Percentiles rank a stretch among this genome's conserved stretches.
phyloP scores from a whole-genome alignment of 2,329 filamentous ascomycete species.

The Chrysoporthe austroafricana region DNA sequence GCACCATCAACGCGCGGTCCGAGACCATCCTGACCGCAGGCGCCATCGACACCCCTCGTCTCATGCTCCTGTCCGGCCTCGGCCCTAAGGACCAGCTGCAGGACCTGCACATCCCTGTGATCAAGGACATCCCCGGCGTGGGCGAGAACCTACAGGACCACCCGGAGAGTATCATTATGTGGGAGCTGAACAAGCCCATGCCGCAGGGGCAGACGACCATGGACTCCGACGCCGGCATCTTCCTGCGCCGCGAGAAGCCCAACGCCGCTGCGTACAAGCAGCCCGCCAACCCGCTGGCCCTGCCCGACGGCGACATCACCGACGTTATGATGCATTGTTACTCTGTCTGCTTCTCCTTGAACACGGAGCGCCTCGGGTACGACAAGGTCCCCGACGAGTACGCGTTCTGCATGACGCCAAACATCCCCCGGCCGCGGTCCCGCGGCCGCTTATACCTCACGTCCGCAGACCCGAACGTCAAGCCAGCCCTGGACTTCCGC shows the following conservation, averaged over 20 bases:
- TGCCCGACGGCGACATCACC: conserved; percentile 72
- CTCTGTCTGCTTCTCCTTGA: conserved; percentile 84
- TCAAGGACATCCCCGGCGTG: conserved; percentile 61
- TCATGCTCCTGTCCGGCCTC: conserved; percentile 62
- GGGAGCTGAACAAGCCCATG: conserved; percentile 79
- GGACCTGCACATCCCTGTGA: conserved; percentile 57
- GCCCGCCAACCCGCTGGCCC: conserved; percentile 51
- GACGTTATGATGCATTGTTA: conserved; percentile 77
- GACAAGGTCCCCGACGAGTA: conserved; percentile 66
- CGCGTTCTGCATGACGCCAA: conserved; percentile 92
- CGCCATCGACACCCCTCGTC: conserved; percentile 78
- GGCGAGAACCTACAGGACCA: conserved; percentile 66
- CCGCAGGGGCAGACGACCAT: conserved; percentile 83
- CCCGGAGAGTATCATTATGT: conserved; percentile 63
- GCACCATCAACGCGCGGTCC: conserved; percentile 65
- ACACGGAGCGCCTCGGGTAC: conserved; percentile 80
- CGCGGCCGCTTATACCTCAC: conserved; percentile 79
- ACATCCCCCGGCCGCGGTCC: conserved; percentile 82
- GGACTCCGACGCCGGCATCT: conserved; percentile 89
- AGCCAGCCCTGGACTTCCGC: conserved; percentile 84
- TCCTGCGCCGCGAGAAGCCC: conserved; percentile 76
- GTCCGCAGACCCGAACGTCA: conserved; percentile 73
- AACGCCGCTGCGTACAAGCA: conserved; percentile 64
- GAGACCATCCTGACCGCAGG: conserved; percentile 83
- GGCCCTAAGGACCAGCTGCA: conserved; percentile 59